Evolutionary conservation across 352 stramenopile species (phyloP).

Genomic region (Phytophthora multivora): DNA sequence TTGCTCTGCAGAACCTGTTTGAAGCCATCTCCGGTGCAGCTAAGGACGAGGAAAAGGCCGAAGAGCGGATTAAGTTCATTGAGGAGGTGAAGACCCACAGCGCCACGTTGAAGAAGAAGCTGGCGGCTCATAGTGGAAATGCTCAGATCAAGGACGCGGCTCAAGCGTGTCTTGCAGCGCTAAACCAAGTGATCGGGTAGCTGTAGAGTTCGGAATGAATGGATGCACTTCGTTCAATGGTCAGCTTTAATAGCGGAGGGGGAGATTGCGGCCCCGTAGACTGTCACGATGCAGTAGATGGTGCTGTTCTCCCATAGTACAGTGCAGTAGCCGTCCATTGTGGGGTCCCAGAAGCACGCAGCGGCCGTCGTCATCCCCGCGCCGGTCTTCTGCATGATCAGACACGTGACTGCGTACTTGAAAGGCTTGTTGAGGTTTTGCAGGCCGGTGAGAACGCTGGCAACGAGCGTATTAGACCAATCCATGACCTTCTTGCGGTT

Average conservation of each 20-base stretch:
- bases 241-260: conserved; percentile 76
- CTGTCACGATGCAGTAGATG: conserved; percentile 84
- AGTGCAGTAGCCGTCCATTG: conserved; percentile 80
- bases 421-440: conserved; percentile 90
- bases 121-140: conserved; percentile 35
- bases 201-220: conserved; percentile 23
- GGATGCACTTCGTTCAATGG: conserved; percentile 39
- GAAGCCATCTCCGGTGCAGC: conserved; percentile 38
- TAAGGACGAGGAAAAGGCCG: conserved; percentile 53
- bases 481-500: conserved; percentile 88
- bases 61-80: conserved; percentile 51
- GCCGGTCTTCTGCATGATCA: conserved; percentile 89
- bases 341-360: conserved; percentile 79
- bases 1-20: conserved; percentile 81
- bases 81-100: conserved; percentile 44
- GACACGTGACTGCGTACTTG: conserved; percentile 85
- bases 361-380: conserved; percentile 70
- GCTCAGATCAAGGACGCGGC: conserved; percentile 50
- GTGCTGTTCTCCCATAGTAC: conserved; percentile 88
- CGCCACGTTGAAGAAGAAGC: conserved; percentile 35
- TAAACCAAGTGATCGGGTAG: conserved; percentile 33
- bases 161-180: conserved; percentile 48
- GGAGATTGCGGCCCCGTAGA: conserved; percentile 85
- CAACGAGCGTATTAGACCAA: conserved; percentile 85
- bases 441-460: conserved; percentile 74